phyloP scores from a whole-genome alignment of 345 rosid species.

The Salix exigua region DNA sequence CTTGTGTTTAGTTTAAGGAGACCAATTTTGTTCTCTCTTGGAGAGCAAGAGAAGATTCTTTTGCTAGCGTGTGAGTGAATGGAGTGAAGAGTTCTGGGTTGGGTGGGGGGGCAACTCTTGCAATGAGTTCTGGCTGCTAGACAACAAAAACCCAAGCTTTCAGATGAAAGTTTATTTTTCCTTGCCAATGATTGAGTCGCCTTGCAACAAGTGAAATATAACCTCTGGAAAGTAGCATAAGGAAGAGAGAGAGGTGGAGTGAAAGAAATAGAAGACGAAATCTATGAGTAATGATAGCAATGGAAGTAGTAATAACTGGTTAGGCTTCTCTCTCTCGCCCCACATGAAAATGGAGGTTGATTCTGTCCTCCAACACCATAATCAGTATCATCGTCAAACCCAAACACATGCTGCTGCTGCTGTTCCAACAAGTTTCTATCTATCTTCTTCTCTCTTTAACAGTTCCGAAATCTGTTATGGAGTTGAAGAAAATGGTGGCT shows the following conservation, averaged over 20 bases:
- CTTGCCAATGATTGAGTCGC: conserved; percentile 65
- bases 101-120: conserved; percentile 9
- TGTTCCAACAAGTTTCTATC: conserved; percentile 24
- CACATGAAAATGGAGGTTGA: conserved; percentile 60
- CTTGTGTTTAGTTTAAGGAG: conserved; percentile 69
- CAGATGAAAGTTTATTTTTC: conserved; percentile 30
- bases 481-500: conserved; percentile 37
- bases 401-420: too few relatives aligned
- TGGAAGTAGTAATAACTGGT: conserved; percentile 44
- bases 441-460: conserved; percentile 27
- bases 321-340: conserved; percentile 84
- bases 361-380: conserved; percentile 12
- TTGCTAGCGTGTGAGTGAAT: conserved; percentile 8
- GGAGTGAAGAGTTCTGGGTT: conserved; percentile 33
- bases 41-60: conserved; percentile 4
- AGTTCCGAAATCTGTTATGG: conserved; percentile 51
- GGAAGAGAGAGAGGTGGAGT: neutral
- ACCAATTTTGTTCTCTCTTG: conserved; percentile 46
- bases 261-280: conserved; percentile 45
- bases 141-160: neutral
- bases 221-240: neutral
- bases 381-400: neutral
- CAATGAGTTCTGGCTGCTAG: neutral
- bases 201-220: conserved; percentile 28
- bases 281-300: conserved; percentile 53